These are phyloP conservation scores for Arachnomyces sp. DNA, from an alignment of 2,329 filamentous ascomycete species.

Conservation along the genomic window DNA sequence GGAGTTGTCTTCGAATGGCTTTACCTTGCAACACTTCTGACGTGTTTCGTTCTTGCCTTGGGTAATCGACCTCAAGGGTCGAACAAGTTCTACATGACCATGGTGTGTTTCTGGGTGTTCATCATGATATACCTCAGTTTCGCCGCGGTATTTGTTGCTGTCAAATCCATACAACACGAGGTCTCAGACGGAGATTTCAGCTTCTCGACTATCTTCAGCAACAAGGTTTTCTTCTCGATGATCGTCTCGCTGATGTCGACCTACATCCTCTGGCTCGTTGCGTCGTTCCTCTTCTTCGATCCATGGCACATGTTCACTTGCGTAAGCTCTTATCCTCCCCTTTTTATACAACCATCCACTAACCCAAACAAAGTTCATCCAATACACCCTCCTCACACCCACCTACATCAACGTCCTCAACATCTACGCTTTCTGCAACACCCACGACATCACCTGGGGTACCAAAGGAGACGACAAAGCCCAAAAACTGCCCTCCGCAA, in stretches of 20 bases:
- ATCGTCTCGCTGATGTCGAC: constrained; percentile 89
- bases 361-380: constrained; percentile 54
- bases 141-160: constrained; percentile 88
- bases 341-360: constrained; percentile 5
- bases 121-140: constrained; percentile 96
- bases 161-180: constrained; percentile 70
- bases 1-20: constrained; percentile 93
- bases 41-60: constrained; percentile 89
- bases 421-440: constrained; percentile 98
- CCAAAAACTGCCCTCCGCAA: constrained; percentile 80
- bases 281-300: constrained; percentile 90
- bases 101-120: constrained; percentile 96
- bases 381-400: constrained; percentile 90
- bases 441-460: constrained; percentile 94
- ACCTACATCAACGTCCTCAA: constrained; percentile 98
- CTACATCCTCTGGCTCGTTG: constrained; percentile 85
- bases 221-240: constrained; percentile 83
- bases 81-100: constrained; percentile 86
- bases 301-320: constrained; percentile 99
- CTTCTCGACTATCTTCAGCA: constrained; percentile 67
- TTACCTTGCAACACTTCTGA: constrained; percentile 82
- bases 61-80: constrained; percentile 93
- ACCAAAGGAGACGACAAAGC: constrained; percentile 97
- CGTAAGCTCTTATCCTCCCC: constrained; percentile 25
- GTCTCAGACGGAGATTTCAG: constrained; percentile 56